Evolutionary conservation across 306 rosid genomes (phyloP).

Genomic region (Cucumis melo): DNA sequence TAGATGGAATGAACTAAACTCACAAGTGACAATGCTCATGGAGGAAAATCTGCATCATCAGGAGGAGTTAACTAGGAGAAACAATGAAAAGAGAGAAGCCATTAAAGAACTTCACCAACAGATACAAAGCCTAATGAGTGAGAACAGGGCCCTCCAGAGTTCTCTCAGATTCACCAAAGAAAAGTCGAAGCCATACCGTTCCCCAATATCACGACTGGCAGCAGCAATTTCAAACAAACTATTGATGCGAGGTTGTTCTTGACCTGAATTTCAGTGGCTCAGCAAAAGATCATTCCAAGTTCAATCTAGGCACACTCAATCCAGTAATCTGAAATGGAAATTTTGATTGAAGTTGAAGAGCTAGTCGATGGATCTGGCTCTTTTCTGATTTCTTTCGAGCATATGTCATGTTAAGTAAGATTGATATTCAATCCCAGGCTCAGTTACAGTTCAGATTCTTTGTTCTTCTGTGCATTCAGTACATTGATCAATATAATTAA

Average conservation of each 20-base stretch:
- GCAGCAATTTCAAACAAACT: slow-evolving; percentile 15
- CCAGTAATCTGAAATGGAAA: background rate
- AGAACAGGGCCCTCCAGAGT: slow-evolving; percentile 27
- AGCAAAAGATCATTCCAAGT: background rate
- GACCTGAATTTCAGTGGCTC: slow-evolving; percentile 7
- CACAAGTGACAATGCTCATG: slow-evolving; percentile 28
- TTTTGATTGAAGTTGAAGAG: background rate
- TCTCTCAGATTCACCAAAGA: slow-evolving; percentile 23
- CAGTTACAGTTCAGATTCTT: background rate
- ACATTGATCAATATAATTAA: background rate
- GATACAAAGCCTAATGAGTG: slow-evolving; percentile 26
- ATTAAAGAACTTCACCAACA: slow-evolving; percentile 29
- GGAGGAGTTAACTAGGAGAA: slow-evolving; percentile 35
- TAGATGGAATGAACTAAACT: slow-evolving; percentile 11
- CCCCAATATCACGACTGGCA: slow-evolving; percentile 16
- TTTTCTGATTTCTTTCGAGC: background rate
- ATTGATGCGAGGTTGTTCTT: slow-evolving; percentile 26
- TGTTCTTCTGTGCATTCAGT: background rate
- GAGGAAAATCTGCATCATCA: slow-evolving; percentile 29
- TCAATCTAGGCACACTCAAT: background rate
- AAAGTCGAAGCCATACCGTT: slow-evolving; percentile 16
- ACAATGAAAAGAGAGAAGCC: slow-evolving; percentile 43
- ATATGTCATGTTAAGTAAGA: background rate
- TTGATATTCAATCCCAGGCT: background rate
- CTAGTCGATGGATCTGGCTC: background rate